Conservation (phyloP, 805 yeast genomes). For the Jamesozyma jinghongensis region DNA sequence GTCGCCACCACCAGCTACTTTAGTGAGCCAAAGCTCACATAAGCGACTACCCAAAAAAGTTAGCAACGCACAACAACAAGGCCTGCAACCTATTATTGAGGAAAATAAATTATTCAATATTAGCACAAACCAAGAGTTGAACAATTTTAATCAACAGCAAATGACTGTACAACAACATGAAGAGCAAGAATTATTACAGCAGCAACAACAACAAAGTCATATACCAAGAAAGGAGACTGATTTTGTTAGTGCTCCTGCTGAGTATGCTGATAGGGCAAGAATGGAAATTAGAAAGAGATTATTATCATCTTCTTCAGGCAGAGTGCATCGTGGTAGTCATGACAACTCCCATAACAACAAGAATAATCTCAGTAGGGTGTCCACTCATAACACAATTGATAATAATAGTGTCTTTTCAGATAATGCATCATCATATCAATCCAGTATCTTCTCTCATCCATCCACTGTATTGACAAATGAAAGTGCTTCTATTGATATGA, state of each 20-base stretch:
- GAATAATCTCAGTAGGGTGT: not conserved
- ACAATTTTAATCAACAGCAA: not conserved
- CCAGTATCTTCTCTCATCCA: slow-evolving; percentile 25
- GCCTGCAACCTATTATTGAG: slow-evolving; percentile 7
- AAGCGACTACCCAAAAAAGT: slow-evolving; percentile 8
- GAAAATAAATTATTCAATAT: not conserved
- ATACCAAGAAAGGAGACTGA: slow-evolving; percentile 9
- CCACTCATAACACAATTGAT: slow-evolving; percentile 5
- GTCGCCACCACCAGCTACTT: slow-evolving; percentile 28
- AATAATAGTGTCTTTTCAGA: slow-evolving; percentile 15
- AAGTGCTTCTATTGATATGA: slow-evolving; percentile 4
- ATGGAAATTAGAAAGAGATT: slow-evolving; percentile 27
- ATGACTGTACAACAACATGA: too few relatives aligned
- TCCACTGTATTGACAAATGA: slow-evolving; percentile 14
- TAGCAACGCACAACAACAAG: slow-evolving; percentile 1
- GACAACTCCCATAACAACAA: not conserved
- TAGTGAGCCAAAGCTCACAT: slow-evolving; percentile 16
- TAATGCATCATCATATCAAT: slow-evolving; percentile 17
- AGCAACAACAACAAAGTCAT: slow-evolving; percentile 2
- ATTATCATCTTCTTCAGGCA: slow-evolving; percentile 6
- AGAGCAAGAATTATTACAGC: too few relatives aligned
- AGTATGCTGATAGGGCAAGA: slow-evolving; percentile 30
- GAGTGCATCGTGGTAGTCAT: not conserved
- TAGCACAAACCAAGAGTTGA: not conserved
- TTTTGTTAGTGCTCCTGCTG: slow-evolving; percentile 30